phyloP scores from a whole-genome alignment of 345 rosid species.

The Corchorus olitorius region DNA sequence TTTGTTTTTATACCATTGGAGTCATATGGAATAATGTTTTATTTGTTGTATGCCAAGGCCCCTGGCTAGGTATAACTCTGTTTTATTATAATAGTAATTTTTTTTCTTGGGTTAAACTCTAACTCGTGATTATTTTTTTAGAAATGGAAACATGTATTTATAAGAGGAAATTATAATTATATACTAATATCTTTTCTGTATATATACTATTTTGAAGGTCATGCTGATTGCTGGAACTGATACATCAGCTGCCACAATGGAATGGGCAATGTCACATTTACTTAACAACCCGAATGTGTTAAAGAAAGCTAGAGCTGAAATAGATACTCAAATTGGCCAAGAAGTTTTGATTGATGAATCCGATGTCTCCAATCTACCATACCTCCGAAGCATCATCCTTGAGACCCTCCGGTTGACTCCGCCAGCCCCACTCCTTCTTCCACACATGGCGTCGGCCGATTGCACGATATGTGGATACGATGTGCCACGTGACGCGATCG shows the following conservation, averaged over 20 bases:
- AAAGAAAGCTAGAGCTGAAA: constrained; percentile 6
- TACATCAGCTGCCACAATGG: constrained; percentile 10
- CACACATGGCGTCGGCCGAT: constrained; percentile 11
- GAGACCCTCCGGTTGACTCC: constrained; percentile 12
- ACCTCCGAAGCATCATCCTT: constrained; percentile 1
- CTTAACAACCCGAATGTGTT: background rate
- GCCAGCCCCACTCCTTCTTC: constrained; percentile 8
- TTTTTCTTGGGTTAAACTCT: no score
- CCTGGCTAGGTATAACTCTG: no score
- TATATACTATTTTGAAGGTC: background rate
- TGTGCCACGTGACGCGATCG: background rate
- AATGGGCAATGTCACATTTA: constrained; percentile 21
- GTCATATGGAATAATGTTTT: no score
- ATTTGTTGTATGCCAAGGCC: no score
- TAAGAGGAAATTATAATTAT: no score
- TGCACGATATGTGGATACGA: constrained; percentile 11
- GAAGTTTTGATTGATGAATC: background rate
- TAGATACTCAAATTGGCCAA: constrained; percentile 3
- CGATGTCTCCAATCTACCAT: background rate
- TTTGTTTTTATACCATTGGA: no score
- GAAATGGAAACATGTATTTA: no score
- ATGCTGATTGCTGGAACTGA: constrained; percentile 19
- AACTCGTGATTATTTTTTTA: no score
- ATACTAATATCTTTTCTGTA: no score
- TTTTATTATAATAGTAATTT: no score